phyloP scores from a whole-genome alignment of 495 filamentous ascomycete species.

The Tetracladium setigerum region DNA sequence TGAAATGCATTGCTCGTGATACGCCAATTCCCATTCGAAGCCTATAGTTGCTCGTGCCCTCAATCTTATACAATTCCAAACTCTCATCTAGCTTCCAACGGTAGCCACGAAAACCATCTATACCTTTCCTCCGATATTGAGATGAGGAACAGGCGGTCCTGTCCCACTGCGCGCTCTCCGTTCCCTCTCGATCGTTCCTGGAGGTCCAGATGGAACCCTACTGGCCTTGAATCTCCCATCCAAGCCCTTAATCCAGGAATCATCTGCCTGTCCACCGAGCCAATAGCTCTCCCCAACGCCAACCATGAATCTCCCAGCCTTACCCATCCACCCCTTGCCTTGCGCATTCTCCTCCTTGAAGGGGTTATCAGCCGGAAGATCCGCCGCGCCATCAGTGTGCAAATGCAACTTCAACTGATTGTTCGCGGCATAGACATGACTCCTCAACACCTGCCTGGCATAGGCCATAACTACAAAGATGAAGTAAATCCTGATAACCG shows the following conservation, averaged over 20 bases:
- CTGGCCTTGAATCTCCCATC: constrained; percentile 46
- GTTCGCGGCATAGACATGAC: constrained; percentile 42
- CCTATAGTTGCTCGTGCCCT: too few species aligned
- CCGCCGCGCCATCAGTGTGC: constrained; percentile 31
- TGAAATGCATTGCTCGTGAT: too few species aligned
- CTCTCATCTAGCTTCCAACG: too few species aligned
- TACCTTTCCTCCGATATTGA: constrained; percentile 1
- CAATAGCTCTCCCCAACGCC: constrained; percentile 64
- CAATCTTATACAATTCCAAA: too few species aligned
- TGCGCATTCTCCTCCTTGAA: constrained; percentile 60
- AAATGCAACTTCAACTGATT: constrained; percentile 38
- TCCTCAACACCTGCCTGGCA: constrained; percentile 62
- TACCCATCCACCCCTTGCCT: constrained; percentile 70
- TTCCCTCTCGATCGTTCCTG: constrained; percentile 56
- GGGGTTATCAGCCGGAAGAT: constrained; percentile 54
- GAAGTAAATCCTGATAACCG: constrained; percentile 68
- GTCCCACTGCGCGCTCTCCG: constrained; percentile 61
- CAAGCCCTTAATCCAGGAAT: constrained; percentile 51
- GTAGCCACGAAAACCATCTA: too few species aligned
- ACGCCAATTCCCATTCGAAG: too few species aligned
- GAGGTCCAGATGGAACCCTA: constrained; percentile 23
- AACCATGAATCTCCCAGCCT: constrained; percentile 66
- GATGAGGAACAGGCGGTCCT: constrained; percentile 39
- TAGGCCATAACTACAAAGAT: constrained; percentile 72
- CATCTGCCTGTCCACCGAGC: constrained; percentile 50